Conservation (phyloP, 1,139 yeast species). For the Candida pseudoviswanathii region DNA sequence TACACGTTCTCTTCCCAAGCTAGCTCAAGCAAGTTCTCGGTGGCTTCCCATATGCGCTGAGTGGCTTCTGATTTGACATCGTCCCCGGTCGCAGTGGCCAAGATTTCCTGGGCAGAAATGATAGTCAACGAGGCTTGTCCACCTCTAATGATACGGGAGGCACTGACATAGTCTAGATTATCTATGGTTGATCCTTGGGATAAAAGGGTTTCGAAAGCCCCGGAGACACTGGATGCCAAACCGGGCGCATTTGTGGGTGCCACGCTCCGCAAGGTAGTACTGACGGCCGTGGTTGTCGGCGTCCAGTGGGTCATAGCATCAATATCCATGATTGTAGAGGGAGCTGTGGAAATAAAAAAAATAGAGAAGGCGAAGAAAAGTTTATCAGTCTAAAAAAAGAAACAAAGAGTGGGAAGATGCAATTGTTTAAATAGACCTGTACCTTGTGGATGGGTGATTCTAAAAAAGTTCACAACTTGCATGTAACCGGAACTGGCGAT, state of each 20-base stretch:
- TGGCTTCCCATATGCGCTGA: conserved; percentile 30
- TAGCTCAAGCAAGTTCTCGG: conserved; percentile 35
- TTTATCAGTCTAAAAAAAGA: neutral
- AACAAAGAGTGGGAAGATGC: too few relatives aligned
- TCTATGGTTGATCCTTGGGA: conserved; percentile 17
- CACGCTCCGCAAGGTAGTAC: conserved; percentile 14
- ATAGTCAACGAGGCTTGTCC: conserved; percentile 41
- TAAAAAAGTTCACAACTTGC: too few relatives aligned
- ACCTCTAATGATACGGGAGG: conserved; percentile 33
- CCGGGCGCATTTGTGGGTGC: conserved; percentile 22
- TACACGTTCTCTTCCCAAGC: conserved; percentile 32
- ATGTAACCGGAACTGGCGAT: too few relatives aligned
- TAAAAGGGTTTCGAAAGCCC: conserved; percentile 18
- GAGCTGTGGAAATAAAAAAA: neutral
- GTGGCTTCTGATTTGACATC: conserved; percentile 32
- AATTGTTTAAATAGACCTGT: too few relatives aligned
- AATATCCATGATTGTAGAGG: conserved; percentile 4
- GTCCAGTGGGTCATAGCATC: conserved; percentile 14
- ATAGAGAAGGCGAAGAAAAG: neutral
- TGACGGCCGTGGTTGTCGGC: conserved; percentile 14
- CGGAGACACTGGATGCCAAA: conserved; percentile 18
- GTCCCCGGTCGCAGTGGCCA: conserved; percentile 42
- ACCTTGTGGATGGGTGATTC: too few relatives aligned
- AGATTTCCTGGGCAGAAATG: conserved; percentile 33
- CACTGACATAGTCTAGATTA: conserved; percentile 15